Percentiles rank a stretch among this genome's conserved stretches.
Evolutionary conservation across 2,329 filamentous ascomycete genomes (phyloP).

Genomic region (Akanthomyces lecanii): DNA sequence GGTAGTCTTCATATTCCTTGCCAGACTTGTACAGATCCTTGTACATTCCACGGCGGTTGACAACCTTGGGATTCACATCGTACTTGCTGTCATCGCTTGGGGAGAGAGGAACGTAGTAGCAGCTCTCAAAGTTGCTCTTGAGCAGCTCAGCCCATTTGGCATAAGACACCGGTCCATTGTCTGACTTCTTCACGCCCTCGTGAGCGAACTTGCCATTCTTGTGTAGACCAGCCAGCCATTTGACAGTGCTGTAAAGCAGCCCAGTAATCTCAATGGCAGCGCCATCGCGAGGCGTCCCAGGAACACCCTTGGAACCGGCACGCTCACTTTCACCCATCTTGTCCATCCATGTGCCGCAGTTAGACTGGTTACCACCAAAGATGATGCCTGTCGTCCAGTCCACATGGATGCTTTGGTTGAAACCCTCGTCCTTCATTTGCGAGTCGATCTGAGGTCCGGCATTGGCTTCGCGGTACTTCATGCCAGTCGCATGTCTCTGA

Average conservation of each 20-base stretch:
- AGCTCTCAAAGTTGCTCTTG: conserved; percentile 82
- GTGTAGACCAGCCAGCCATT: conserved; percentile 70
- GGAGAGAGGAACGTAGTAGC: conserved; percentile 78
- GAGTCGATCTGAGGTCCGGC: conserved; percentile 82
- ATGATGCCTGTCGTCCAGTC: conserved; percentile 89
- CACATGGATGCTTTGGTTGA: conserved; percentile 84
- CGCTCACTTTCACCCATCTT: conserved; percentile 99
- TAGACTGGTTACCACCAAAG: conserved; percentile 88
- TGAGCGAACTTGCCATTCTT: conserved; percentile 67
- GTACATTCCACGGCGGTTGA: conserved; percentile 95
- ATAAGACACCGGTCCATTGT: conserved; percentile 62
- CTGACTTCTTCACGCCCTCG: conserved; percentile 63
- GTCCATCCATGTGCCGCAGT: conserved; percentile 99
- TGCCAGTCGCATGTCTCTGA: conserved; percentile 83
- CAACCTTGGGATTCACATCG: conserved; percentile 71
- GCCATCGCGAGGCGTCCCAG: conserved; percentile 93
- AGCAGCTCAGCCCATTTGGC: conserved; percentile 75
- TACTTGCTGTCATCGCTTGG: conserved; percentile 68
- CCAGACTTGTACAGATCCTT: conserved; percentile 93
- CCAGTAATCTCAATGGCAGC: conserved; percentile 94
- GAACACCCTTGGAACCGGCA: conserved; percentile 86
- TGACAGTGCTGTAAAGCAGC: conserved; percentile 81
- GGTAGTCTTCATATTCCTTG: conserved; percentile 97
- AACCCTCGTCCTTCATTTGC: conserved; percentile 90
- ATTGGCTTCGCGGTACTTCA: conserved; percentile 93